Conservation (phyloP, 495 filamentous ascomycete species). For the Cairneyella variabilis region DNA sequence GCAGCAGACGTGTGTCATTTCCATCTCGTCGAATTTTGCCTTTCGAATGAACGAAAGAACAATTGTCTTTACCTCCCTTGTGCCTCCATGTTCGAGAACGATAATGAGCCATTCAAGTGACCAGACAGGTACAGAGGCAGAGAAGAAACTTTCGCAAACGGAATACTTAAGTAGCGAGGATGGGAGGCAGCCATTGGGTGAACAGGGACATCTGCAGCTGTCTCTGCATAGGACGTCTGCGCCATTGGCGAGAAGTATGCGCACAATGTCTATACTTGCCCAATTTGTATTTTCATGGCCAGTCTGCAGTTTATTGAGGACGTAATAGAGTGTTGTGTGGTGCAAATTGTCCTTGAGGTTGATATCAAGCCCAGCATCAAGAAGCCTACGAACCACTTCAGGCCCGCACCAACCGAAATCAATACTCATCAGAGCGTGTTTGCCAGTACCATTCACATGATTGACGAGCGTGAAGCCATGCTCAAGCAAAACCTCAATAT, state of each 20-base stretch:
- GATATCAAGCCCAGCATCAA: conserved; percentile 2
- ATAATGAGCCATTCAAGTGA: conserved; percentile 12
- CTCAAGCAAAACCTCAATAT: conserved; percentile 42
- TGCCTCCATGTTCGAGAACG: conserved; percentile 1
- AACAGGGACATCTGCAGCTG: conserved; percentile 8
- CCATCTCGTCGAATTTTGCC: conserved; percentile 7
- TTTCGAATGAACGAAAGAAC: conserved; percentile 14
- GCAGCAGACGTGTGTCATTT: conserved; percentile 12
- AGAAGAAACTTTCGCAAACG: neutral
- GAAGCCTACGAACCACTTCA: conserved; percentile 8
- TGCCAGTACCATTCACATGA: conserved; percentile 9
- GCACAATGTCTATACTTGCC: conserved; percentile 3
- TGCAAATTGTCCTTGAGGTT: conserved; percentile 12
- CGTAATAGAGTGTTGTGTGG: conserved; percentile 7
- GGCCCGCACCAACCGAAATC: neutral
- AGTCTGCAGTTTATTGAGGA: conserved; percentile 2
- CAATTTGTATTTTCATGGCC: neutral
- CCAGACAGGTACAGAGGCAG: conserved; percentile 2
- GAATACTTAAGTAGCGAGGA: conserved; percentile 3
- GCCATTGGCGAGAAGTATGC: conserved; percentile 4
- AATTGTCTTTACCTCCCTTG: conserved; percentile 3
- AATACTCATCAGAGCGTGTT: conserved; percentile 12
- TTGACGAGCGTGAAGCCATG: conserved; percentile 26
- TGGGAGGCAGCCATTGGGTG: conserved; percentile 4
- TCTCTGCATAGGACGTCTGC: conserved; percentile 1